Evolutionary conservation across 306 rosid species (phyloP).

Genomic region (Potentilla sterilis): DNA sequence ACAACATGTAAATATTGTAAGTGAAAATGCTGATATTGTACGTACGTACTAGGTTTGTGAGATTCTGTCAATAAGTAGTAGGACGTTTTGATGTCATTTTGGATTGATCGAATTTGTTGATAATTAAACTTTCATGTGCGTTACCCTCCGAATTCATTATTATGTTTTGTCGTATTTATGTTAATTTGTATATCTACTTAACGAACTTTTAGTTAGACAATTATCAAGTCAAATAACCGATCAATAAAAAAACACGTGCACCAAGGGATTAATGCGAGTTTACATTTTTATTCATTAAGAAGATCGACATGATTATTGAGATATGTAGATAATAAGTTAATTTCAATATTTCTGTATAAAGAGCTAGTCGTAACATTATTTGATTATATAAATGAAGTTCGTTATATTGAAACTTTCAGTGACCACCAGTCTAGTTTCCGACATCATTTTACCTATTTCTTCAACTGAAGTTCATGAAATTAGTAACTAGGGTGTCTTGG

Average conservation of each 20-base stretch:
- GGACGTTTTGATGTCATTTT: not conserved
- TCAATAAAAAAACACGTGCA: no score
- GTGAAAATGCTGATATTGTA: not conserved
- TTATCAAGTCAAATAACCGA: no score
- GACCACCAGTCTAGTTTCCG: not conserved
- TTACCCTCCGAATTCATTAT: not conserved
- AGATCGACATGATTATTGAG: no score
- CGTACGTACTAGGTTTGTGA: not conserved
- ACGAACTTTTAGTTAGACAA: no score
- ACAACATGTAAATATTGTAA: not conserved
- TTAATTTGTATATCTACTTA: not conserved
- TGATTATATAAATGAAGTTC: no score
- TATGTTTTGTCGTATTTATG: not conserved
- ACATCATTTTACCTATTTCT: not conserved
- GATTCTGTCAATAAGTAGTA: not conserved
- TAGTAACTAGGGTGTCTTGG: not conserved
- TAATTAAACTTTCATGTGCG: no score
- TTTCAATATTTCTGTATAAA: no score
- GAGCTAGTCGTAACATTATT: no score
- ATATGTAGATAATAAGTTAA: no score
- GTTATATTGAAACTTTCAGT: no score
- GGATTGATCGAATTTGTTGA: not conserved
- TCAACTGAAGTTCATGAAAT: not conserved
- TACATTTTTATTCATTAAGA: no score
- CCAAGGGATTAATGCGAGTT: no score